Conservation (phyloP, 208 protist genomes). For the Trypanosoma cruzi region DNA sequence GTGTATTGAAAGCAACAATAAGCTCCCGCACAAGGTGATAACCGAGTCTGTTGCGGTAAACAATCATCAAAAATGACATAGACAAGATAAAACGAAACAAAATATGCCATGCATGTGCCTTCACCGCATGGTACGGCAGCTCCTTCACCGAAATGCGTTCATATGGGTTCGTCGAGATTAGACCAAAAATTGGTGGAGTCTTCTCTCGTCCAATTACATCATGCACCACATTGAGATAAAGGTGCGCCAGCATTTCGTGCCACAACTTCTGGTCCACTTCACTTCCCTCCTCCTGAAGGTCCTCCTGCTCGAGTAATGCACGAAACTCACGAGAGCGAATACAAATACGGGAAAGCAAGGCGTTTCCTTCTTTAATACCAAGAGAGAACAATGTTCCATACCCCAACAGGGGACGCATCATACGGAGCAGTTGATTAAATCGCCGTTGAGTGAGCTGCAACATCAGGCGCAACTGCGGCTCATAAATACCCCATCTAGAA, state of each 20-base stretch:
- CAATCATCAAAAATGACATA: conserved; percentile 59
- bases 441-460: conserved; percentile 44
- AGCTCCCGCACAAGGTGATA: conserved; percentile 76
- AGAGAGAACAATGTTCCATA: conserved; percentile 6
- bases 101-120: conserved; percentile 37
- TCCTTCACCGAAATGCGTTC: conserved; percentile 76
- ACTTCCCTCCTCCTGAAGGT: conserved; percentile 26
- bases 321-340: conserved; percentile 49
- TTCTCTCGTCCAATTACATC: conserved; percentile 22
- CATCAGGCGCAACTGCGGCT: conserved; percentile 59
- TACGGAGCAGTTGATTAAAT: conserved; percentile 74
- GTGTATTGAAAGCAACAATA: conserved; percentile 64
- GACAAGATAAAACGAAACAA: conserved; percentile 66
- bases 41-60: conserved; percentile 55
- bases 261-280: conserved; percentile 56
- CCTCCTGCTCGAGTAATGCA: conserved; percentile 33
- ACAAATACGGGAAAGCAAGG: conserved; percentile 38
- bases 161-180: conserved; percentile 28
- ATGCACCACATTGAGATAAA: conserved; percentile 54
- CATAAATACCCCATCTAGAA: conserved; percentile 68
- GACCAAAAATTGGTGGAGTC: conserved; percentile 6
- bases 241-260: conserved; percentile 52
- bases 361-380: conserved; percentile 39
- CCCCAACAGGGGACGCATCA: conserved; percentile 63
- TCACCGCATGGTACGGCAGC: conserved; percentile 53